These are phyloP conservation scores for Eucalyptus erythrocorys DNA, from an alignment of 345 rosid genomes.

Conservation along the genomic window DNA sequence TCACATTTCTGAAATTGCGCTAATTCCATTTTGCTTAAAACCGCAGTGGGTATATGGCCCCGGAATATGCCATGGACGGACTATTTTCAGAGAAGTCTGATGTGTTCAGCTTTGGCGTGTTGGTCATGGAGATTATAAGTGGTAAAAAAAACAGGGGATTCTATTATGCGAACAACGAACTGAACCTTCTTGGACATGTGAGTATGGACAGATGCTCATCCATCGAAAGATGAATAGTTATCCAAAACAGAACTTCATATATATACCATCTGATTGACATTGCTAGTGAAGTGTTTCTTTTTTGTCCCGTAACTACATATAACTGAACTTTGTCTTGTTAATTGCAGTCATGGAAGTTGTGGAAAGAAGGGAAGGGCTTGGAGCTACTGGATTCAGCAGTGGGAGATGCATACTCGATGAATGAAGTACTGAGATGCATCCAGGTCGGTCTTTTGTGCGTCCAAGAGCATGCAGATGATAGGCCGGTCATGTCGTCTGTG, in stretches of 20 bases:
- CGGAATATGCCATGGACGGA: constrained; percentile 83
- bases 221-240: neutral
- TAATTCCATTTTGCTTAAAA: neutral
- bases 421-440: constrained; percentile 58
- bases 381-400: constrained; percentile 32
- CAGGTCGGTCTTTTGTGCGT: constrained; percentile 80
- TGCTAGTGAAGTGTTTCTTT: neutral
- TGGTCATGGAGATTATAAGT: constrained; percentile 56
- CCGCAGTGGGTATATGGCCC: constrained; percentile 75
- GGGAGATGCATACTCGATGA: constrained; percentile 13
- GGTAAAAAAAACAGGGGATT: constrained; percentile 64
- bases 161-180: constrained; percentile 42
- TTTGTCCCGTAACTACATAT: neutral
- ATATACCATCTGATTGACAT: neutral
- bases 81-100: constrained; percentile 59
- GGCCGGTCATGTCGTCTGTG: constrained; percentile 55
- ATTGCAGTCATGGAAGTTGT: constrained; percentile 52
- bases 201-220: constrained; percentile 1
- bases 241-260: neutral
- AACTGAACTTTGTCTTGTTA: neutral
- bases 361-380: constrained; percentile 44
- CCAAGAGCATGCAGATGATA: constrained; percentile 59
- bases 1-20: neutral
- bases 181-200: constrained; percentile 70
- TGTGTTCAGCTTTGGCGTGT: constrained; percentile 73